Evolutionary conservation across 257 asterid genomes (phyloP), one percentile per base, ranked within the genome.

Genomic region (Lycium barbarum): DNA sequence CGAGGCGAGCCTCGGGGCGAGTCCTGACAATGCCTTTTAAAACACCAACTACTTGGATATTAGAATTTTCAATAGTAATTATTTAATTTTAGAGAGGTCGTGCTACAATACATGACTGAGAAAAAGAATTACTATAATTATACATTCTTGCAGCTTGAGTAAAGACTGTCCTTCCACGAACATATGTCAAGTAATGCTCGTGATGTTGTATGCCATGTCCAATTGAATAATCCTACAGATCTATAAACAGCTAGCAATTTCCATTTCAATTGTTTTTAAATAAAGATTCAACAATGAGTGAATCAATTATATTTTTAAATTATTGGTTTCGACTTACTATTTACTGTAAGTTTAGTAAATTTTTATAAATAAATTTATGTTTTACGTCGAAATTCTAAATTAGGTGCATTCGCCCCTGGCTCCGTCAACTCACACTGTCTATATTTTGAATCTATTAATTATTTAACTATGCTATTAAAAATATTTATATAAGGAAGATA

Each of bases 141-240:
- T 15, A 12, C 17, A 51, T 76, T 76, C 26, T 51, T 76, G 20
- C 43, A 20, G 43, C 22, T 51, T 45, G 82, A 66, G 45, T 84
- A 61, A 54, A 80, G 47, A 74, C 78, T 63, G 86, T 85, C 88
- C 88, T 83, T 85, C 87, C 92, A 86, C 90, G 90, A 85, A 83
- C 78, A 71, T 83, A 80, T 61, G 70, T 43, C 63, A 59, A 80
- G 79, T 84, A 79, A 86, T 81, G 88, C 78, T 84, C 58, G 49
- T 61, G 86, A 79, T 83, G 86, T 89, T 86, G 89, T 71, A 63
- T 54, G 45, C 79, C 87, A 87, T 65, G 73, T 80, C 80, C 63
- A 17, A 57, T 84, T 74, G 14, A 84, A 67, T 55, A 85, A 14
- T 81, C 70, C 35, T 83, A 62, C 33, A 26, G 33, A 6, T 81